phyloP scores from a whole-genome alignment of 2,329 filamentous ascomycete genomes.

The Chalaropsis thielavioides region DNA sequence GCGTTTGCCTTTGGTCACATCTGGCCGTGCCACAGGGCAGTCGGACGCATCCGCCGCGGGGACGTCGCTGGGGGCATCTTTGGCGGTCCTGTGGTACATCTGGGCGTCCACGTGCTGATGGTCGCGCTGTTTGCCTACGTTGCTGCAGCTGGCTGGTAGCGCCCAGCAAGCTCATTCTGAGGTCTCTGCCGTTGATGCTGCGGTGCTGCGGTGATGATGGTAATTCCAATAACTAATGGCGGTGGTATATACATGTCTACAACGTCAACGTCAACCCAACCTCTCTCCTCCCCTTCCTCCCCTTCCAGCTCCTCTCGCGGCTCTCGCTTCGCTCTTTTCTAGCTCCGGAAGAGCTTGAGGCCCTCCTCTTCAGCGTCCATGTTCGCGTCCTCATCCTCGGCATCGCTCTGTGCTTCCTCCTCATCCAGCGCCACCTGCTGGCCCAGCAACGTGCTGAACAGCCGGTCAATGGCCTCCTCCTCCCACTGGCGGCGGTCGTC shows the following conservation, averaged over 20 bases:
- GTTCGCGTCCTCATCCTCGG: conserved; percentile 37
- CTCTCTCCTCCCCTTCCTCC: conserved; percentile 14
- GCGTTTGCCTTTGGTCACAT: conserved; percentile 36
- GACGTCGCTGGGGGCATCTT: conserved; percentile 22
- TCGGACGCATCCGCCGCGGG: conserved; percentile 23
- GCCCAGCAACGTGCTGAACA: conserved; percentile 63
- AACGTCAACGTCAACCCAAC: not conserved
- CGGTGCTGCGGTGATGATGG: not conserved
- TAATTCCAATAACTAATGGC: conserved; percentile 3
- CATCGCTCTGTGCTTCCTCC: conserved; percentile 36
- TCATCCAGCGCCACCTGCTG: conserved; percentile 53
- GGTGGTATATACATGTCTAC: conserved; percentile 14
- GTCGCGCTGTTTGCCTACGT: conserved; percentile 25
- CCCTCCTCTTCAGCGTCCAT: conserved; percentile 39
- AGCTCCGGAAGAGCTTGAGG: conserved; percentile 38
- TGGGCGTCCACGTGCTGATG: conserved; percentile 29
- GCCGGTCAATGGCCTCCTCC: conserved; percentile 58
- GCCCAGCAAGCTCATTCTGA: not conserved
- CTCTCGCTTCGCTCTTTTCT: conserved; percentile 15
- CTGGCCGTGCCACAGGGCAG: conserved; percentile 34
- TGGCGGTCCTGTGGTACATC: conserved; percentile 34
- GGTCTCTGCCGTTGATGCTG: not conserved
- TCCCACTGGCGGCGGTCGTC: conserved; percentile 74
- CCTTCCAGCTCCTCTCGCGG: conserved; percentile 4
- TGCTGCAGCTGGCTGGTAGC: not conserved